Percentiles rank a stretch among this genome's conserved stretches.
Evolutionary conservation across 805 yeast genomes (phyloP).

Genomic region (Torulaspora quercuum): DNA sequence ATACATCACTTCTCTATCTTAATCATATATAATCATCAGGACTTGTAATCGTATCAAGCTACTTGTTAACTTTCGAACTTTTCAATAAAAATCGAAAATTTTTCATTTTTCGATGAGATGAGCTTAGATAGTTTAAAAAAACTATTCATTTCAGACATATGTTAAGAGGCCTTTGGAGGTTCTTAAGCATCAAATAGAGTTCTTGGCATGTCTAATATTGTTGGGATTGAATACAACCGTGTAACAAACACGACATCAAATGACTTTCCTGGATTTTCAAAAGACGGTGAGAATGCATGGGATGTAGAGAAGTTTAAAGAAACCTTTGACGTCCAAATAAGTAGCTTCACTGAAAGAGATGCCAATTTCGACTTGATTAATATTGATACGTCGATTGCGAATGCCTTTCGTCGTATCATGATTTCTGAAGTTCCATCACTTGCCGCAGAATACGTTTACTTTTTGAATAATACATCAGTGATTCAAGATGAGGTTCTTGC

Average conservation of each 20-base stretch:
- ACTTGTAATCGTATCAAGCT: constrained; percentile 13
- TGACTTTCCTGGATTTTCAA: constrained; percentile 84
- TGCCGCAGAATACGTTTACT: constrained; percentile 87
- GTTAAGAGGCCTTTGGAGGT: constrained; percentile 2
- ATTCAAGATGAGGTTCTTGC: constrained; percentile 97
- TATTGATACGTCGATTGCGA: constrained; percentile 88
- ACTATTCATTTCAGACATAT: too few species aligned
- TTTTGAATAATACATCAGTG: constrained; percentile 92
- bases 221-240: constrained; percentile 84
- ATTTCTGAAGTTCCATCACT: constrained; percentile 94
- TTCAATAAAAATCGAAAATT: constrained; percentile 7
- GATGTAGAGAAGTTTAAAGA: constrained; percentile 74
- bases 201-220: constrained; percentile 49
- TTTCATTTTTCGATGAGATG: constrained; percentile 20
- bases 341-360: constrained; percentile 59
- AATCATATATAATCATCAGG: too few species aligned
- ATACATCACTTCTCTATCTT: too few species aligned
- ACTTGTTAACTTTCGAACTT: constrained; percentile 6
- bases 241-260: constrained; percentile 86
- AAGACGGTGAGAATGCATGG: constrained; percentile 69
- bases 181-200: background rate
- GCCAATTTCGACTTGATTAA: constrained; percentile 86
- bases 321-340: constrained; percentile 61
- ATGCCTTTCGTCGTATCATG: constrained; percentile 97
- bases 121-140: too few species aligned